These are phyloP conservation scores for Podospora pseudopauciseta DNA, from an alignment of 495 filamentous ascomycete genomes.

Conservation along the genomic window DNA sequence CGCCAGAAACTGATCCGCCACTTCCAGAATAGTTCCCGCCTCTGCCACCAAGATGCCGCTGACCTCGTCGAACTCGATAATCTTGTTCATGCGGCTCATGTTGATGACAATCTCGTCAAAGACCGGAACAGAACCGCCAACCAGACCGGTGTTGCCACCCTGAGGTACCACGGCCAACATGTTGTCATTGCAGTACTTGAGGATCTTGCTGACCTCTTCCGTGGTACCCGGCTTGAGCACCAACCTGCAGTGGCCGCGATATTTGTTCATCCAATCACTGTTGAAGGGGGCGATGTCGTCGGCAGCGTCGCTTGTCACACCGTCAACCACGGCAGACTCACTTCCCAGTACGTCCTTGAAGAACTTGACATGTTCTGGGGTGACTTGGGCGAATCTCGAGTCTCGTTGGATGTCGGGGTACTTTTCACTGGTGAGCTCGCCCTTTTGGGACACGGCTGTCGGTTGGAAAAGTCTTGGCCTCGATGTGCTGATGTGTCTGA, in stretches of 20 bases:
- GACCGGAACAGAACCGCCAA: constrained; percentile 90
- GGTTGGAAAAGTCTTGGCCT: constrained; percentile 29
- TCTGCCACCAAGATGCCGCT: constrained; percentile 88
- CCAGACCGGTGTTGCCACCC: constrained; percentile 92
- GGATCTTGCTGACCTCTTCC: constrained; percentile 79
- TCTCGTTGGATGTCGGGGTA: constrained; percentile 83
- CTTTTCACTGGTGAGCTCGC: constrained; percentile 75
- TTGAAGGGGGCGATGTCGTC: constrained; percentile 92
- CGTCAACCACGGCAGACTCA: constrained; percentile 78
- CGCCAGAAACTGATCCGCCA: constrained; percentile 77
- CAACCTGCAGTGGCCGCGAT: constrained; percentile 81
- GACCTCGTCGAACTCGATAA: constrained; percentile 85
- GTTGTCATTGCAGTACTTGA: constrained; percentile 91
- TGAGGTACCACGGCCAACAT: constrained; percentile 94
- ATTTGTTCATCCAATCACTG: constrained; percentile 98
- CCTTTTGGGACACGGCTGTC: constrained; percentile 32
- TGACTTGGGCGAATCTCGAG: constrained; percentile 65
- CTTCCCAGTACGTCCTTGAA: constrained; percentile 74
- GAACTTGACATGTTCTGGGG: constrained; percentile 69
- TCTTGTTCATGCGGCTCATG: constrained; percentile 81
- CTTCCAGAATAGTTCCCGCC: constrained; percentile 86
- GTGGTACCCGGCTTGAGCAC: constrained; percentile 81
- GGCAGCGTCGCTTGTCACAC: constrained; percentile 62
- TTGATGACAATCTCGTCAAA: constrained; percentile 97
- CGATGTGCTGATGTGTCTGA: constrained; percentile 37